Conservation (phyloP, 805 yeast genomes). For the Cyberlindnera meyerae region DNA sequence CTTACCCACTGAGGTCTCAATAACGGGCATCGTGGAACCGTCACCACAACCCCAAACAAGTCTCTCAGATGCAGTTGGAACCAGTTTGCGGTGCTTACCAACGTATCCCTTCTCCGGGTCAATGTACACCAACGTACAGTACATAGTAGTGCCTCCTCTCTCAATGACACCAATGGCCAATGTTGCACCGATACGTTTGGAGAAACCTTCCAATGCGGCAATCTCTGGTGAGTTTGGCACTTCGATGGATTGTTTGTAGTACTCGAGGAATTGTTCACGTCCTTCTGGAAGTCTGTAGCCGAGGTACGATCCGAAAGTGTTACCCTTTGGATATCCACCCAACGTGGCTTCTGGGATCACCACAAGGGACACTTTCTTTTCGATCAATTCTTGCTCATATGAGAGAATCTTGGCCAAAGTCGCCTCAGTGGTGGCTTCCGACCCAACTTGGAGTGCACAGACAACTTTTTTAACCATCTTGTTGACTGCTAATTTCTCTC, state of each 20-base stretch:
- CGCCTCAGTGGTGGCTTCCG: slow-evolving; percentile 32
- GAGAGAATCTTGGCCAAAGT: slow-evolving; percentile 35
- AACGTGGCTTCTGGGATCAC: slow-evolving; percentile 43
- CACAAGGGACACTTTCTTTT: slow-evolving; percentile 31
- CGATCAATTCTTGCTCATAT: slow-evolving; percentile 33
- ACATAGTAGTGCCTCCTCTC: slow-evolving; percentile 34
- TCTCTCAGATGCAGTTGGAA: slow-evolving; percentile 43
- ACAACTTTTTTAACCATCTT: too few species aligned
- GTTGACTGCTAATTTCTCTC: too few species aligned
- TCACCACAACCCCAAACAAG: slow-evolving; percentile 44
- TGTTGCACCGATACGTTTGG: slow-evolving; percentile 31
- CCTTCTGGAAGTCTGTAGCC: slow-evolving; percentile 40
- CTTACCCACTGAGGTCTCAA: slow-evolving; percentile 32
- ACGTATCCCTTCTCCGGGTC: slow-evolving; percentile 35
- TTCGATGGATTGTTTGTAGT: slow-evolving; percentile 31
- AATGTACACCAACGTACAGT: slow-evolving; percentile 37
- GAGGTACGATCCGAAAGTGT: slow-evolving; percentile 37
- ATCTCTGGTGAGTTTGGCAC: slow-evolving; percentile 34
- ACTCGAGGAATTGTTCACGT: slow-evolving; percentile 34
- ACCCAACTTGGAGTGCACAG: slow-evolving; percentile 41
- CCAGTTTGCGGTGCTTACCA: slow-evolving; percentile 39
- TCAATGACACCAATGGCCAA: slow-evolving; percentile 39
- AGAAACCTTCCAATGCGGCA: slow-evolving; percentile 29
- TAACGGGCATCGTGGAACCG: slow-evolving; percentile 39
- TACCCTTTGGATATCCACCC: slow-evolving; percentile 45